Evolutionary conservation across 129 eudicot genomes (phyloP).

Genomic region (Chrysanthemum makinoi): DNA sequence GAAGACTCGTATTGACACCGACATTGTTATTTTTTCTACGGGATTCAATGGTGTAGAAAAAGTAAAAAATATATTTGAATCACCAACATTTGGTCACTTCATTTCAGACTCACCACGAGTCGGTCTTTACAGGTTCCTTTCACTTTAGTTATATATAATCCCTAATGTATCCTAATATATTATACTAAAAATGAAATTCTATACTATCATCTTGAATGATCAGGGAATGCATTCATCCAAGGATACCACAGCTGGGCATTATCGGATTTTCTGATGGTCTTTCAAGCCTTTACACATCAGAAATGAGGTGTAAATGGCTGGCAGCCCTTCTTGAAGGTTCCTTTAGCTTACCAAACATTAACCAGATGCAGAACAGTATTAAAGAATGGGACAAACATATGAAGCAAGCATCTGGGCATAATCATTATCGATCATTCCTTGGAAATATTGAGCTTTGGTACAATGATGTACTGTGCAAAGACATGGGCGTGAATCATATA

Average conservation of each 20-base stretch:
- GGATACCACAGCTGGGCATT: neutral
- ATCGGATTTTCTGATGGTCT: slow-evolving; percentile 71
- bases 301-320: slow-evolving; percentile 67
- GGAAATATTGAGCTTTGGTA: slow-evolving; percentile 53
- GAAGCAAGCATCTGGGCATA: slow-evolving; percentile 44
- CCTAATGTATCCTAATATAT: neutral
- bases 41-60: slow-evolving; percentile 61
- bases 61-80: slow-evolving; percentile 45
- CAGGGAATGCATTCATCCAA: slow-evolving; percentile 15
- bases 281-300: slow-evolving; percentile 51
- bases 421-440: slow-evolving; percentile 44
- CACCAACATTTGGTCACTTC: slow-evolving; percentile 33
- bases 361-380: slow-evolving; percentile 62
- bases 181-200: neutral
- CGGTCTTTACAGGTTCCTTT: slow-evolving; percentile 18
- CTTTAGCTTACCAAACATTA: slow-evolving; percentile 54
- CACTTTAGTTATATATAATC: neutral
- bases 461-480: slow-evolving; percentile 60
- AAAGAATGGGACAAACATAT: slow-evolving; percentile 52
- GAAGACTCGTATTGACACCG: slow-evolving; percentile 31
- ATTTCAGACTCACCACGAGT: slow-evolving; percentile 39
- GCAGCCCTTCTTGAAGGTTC: slow-evolving; percentile 46
- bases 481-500: slow-evolving; percentile 50
- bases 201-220: no score
- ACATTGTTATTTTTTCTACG: slow-evolving; percentile 61